Conservation (phyloP, 805 yeast species). For the Lachancea quebecensis region DNA sequence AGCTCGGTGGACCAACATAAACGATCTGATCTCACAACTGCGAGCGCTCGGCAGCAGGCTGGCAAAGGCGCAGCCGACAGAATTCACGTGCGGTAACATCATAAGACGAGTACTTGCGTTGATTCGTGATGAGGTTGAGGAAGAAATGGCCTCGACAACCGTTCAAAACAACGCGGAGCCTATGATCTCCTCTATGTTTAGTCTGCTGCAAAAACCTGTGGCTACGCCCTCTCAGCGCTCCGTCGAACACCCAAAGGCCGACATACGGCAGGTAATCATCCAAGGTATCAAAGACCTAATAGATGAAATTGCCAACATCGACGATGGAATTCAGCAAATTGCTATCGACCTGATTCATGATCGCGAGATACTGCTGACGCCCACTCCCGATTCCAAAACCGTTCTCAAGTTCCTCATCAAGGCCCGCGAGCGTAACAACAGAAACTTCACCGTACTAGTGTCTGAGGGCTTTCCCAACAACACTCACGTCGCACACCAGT, state of each 20-base stretch:
- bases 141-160: slow-evolving; percentile 27
- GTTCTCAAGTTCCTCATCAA: slow-evolving; percentile 79
- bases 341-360: slow-evolving; percentile 93
- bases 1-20: slow-evolving; percentile 77
- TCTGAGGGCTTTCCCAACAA: slow-evolving; percentile 92
- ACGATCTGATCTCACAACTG: slow-evolving; percentile 63
- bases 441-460: slow-evolving; percentile 86
- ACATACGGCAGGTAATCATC: slow-evolving; percentile 75
- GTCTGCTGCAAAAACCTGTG: slow-evolving; percentile 54
- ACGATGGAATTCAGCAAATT: slow-evolving; percentile 86
- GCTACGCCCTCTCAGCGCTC: slow-evolving; percentile 17
- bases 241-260: slow-evolving; percentile 35
- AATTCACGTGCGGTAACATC: slow-evolving; percentile 83
- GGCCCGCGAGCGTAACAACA: slow-evolving; percentile 66
- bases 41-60: slow-evolving; percentile 66
- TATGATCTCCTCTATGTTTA: slow-evolving; percentile 80
- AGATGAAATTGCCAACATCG: slow-evolving; percentile 83
- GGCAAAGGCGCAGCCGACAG: slow-evolving; percentile 79
- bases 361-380: slow-evolving; percentile 72
- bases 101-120: slow-evolving; percentile 82
- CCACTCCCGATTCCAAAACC: slow-evolving; percentile 91
- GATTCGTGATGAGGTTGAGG: slow-evolving; percentile 78
- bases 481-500: slow-evolving; percentile 64
- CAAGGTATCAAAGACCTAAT: slow-evolving; percentile 89
- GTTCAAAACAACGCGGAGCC: slow-evolving; percentile 34